Conservation (phyloP, 2,329 filamentous ascomycete genomes). For the Beauveria caledonica region DNA sequence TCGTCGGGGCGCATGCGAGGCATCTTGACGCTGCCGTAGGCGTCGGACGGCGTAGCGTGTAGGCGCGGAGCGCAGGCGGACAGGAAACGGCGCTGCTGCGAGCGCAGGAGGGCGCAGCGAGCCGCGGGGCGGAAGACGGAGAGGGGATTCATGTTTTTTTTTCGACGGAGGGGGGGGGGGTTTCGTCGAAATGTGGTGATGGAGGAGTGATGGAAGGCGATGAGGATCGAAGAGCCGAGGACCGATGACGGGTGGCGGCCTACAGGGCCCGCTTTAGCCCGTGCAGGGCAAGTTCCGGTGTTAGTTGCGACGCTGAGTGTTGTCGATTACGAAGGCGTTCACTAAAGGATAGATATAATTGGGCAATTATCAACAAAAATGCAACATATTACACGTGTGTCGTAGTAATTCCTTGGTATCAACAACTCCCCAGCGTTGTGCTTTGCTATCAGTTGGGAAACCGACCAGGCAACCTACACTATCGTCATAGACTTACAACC, state of each 20-base stretch:
- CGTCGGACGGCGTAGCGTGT: constrained; percentile 13
- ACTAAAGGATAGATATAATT: no score
- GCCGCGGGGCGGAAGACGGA: constrained; percentile 16
- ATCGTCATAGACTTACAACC: no score
- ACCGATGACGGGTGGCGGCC: neutral
- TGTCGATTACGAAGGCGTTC: neutral
- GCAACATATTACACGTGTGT: no score
- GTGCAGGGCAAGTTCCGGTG: neutral
- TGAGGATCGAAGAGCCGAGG: neutral
- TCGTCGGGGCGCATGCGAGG: constrained; percentile 19
- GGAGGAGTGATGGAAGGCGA: neutral
- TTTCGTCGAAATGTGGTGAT: neutral
- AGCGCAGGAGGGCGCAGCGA: constrained; percentile 8
- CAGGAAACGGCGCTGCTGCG: constrained; percentile 16
- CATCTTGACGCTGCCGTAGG: constrained; percentile 16
- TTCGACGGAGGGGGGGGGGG: neutral
- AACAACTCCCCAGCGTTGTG: no score
- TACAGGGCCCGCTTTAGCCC: neutral
- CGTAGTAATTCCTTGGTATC: no score
- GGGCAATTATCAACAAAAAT: no score
- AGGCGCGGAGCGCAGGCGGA: constrained; percentile 14
- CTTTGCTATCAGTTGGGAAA: no score
- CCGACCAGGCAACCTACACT: no score
- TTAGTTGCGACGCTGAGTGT: neutral
- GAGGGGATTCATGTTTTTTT: neutral